Evolutionary conservation across 495 filamentous ascomycete genomes (phyloP), one percentile per base, ranked within the genome.

Genomic region (Annulohypoxylon moriforme): DNA sequence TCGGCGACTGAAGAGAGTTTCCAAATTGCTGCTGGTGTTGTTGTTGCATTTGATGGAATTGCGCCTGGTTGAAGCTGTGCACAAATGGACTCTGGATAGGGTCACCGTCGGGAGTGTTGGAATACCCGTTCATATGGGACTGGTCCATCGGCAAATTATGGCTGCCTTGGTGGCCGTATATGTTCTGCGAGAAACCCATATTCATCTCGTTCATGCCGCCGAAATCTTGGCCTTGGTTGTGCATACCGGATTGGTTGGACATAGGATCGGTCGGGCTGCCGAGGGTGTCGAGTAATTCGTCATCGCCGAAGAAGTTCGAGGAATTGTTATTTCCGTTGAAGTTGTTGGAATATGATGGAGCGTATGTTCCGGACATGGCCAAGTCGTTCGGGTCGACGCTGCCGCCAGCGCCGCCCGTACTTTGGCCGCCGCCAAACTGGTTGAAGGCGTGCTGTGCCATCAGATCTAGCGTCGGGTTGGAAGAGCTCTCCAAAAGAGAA

Each of bases 321-420:
- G 73, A 55, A 53, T 72, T 78, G 65, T 80, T 80, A 55, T 78
- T 81, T 50, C 74, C 72, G 67, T 77, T 78, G 69, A 79, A 82
- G 67, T 79, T 82, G 67, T 79, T 80, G 44, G 80, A 80, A 70
- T 78, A 85, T 4, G 76, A 76, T 0, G 75, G 47, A 27, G 76
- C 77, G 60, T 79, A 83, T 38, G 77, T 76, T 27, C 78, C 81
- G 31, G 79, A 80, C 89, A 95, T 93, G 59, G 89, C 88, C 64
- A 99, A 84, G 50, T 96, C 93, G 49, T 91, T 95, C 2, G 96
- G 96, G 74, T 98, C 93, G 68, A 98, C 90, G 76, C 87, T 89
- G 50, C 81, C 81, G 29, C 83, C 86, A 40, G 66, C 71, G 50
- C 85, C 81, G 52, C 86, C 87, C 68, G 84, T 83, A 64, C 86